phyloP scores from a whole-genome alignment of 2,329 filamentous ascomycete genomes.

The Alternaria triticina region DNA sequence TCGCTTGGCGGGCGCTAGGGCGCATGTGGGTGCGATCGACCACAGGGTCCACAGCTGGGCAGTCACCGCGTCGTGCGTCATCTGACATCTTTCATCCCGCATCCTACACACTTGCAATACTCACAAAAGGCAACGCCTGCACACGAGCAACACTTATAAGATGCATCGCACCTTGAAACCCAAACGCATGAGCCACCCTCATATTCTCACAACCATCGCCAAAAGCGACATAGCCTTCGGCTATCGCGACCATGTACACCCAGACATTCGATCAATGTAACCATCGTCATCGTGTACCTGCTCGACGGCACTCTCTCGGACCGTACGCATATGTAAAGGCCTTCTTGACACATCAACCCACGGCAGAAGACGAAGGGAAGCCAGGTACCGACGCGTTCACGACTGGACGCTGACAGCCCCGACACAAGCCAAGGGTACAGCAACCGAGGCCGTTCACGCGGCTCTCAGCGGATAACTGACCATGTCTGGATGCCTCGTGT shows the following conservation, averaged over 20 bases:
- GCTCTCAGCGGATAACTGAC: too few relatives aligned
- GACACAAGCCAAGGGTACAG: background rate
- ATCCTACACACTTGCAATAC: too few relatives aligned
- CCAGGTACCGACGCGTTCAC: background rate
- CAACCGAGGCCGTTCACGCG: background rate
- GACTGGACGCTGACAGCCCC: background rate
- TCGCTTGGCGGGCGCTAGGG: background rate
- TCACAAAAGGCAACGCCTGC: background rate
- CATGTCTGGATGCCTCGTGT: too few relatives aligned
- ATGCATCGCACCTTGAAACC: too few relatives aligned
- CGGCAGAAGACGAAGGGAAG: background rate
- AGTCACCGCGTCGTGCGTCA: constrained; percentile 3
- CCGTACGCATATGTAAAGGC: too few relatives aligned
- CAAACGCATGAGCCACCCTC: background rate
- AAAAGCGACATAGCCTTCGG: too few relatives aligned
- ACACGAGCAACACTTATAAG: too few relatives aligned
- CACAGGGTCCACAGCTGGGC: background rate
- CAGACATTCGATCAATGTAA: background rate
- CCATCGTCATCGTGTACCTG: background rate
- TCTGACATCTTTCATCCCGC: too few relatives aligned
- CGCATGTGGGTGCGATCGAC: background rate
- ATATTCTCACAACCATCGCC: too few relatives aligned
- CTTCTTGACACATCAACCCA: background rate
- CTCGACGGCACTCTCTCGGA: too few relatives aligned
- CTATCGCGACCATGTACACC: background rate